These are phyloP conservation scores for Aethionema arabicum DNA, from an alignment of 345 rosid species.

Conservation along the genomic window DNA sequence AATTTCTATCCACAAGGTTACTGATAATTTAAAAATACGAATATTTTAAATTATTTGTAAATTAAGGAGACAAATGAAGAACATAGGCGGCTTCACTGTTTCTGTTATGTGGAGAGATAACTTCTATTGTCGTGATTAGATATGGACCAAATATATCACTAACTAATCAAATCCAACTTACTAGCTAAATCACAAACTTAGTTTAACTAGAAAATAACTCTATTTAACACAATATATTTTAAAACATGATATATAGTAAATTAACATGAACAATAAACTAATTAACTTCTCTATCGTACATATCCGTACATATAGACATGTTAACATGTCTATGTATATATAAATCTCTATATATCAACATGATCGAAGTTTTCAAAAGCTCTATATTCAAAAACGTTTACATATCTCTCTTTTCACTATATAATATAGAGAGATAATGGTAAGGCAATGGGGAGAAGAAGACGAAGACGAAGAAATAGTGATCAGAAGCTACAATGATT, in stretches of 20 bases:
- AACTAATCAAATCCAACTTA: no score
- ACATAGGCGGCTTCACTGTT: neutral
- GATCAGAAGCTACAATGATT: slow-evolving; percentile 58
- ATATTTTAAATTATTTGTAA: neutral
- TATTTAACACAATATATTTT: no score
- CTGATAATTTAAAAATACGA: neutral
- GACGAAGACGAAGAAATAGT: slow-evolving; percentile 32
- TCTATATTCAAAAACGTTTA: neutral
- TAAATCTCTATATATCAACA: slow-evolving; percentile 7
- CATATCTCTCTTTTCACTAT: neutral
- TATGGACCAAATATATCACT: neutral
- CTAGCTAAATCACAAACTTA: no score
- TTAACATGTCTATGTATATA: neutral
- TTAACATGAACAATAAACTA: neutral
- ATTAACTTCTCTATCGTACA: neutral
- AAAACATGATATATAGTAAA: no score
- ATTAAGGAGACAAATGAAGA: neutral
- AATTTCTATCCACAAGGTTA: neutral
- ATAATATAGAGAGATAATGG: slow-evolving; percentile 17
- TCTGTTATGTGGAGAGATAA: slow-evolving; percentile 18
- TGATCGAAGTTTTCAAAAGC: slow-evolving; percentile 10
- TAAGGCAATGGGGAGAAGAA: slow-evolving; percentile 29
- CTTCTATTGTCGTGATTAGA: slow-evolving; percentile 13
- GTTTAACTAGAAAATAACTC: no score
- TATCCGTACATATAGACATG: neutral